phyloP scores from a whole-genome alignment of 495 filamentous ascomycete genomes.

The Aspergillus panamensis region DNA sequence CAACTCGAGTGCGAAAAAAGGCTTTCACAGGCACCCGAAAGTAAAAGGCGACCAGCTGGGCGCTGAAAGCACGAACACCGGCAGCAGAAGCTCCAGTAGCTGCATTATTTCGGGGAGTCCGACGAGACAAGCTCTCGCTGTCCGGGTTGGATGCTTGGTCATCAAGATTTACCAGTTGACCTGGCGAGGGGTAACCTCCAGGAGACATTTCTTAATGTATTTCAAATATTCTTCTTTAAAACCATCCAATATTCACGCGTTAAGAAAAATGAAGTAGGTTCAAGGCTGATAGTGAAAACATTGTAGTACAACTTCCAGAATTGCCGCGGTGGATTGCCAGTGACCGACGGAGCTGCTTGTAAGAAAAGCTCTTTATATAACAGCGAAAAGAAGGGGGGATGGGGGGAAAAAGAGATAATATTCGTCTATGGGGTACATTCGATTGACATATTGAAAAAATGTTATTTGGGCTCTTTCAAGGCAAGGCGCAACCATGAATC shows the following conservation, averaged over 20 bases:
- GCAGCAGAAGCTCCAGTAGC: conserved; percentile 75
- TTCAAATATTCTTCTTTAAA: background rate
- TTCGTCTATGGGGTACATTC: background rate
- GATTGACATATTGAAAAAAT: background rate
- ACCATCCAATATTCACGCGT: background rate
- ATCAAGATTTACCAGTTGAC: background rate
- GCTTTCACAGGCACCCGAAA: conserved; percentile 85
- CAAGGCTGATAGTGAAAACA: background rate
- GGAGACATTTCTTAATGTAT: background rate
- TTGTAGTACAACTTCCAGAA: background rate
- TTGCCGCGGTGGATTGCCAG: no score
- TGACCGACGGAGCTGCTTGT: background rate
- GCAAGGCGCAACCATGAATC: background rate
- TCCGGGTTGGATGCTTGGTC: conserved; percentile 7
- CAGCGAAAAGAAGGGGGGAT: background rate
- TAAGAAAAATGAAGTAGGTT: background rate
- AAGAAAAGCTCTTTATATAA: background rate
- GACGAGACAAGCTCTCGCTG: conserved; percentile 19
- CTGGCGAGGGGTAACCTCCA: background rate
- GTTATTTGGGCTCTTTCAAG: background rate
- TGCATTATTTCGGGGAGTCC: conserved; percentile 60
- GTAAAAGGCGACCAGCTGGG: conserved; percentile 80
- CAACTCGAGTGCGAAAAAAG: conserved; percentile 83
- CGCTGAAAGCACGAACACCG: conserved; percentile 71
- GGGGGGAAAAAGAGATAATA: background rate